Percentiles rank a stretch among this genome's conserved stretches.
phyloP scores from a whole-genome alignment of 805 yeast genomes.

The Starmerella ratchasimensis region DNA sequence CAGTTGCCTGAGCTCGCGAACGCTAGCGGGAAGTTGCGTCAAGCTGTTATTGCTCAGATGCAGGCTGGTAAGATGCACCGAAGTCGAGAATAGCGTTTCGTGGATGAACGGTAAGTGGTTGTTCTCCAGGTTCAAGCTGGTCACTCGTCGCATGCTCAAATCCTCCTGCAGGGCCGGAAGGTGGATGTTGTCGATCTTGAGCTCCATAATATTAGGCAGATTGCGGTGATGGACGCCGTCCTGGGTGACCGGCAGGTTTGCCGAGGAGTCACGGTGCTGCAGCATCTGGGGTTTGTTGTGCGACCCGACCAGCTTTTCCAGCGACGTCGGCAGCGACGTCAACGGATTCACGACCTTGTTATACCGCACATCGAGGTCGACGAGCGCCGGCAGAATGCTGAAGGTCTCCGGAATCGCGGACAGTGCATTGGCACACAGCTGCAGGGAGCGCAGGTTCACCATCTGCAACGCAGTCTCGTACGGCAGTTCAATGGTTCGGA shows the following conservation, averaged over 20 bases:
- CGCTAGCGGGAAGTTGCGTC: slow-evolving; percentile 56
- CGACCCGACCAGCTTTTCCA: slow-evolving; percentile 19
- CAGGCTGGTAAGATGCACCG: slow-evolving; percentile 57
- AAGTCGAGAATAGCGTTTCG: slow-evolving; percentile 42
- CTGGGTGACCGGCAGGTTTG: background rate
- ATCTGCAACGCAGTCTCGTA: slow-evolving; percentile 41
- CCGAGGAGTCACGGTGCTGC: slow-evolving; percentile 1
- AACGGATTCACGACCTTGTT: slow-evolving; percentile 30
- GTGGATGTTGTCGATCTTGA: slow-evolving; percentile 6
- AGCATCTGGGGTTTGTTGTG: slow-evolving; percentile 17
- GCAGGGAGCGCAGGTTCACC: slow-evolving; percentile 50
- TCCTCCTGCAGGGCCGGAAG: slow-evolving; percentile 3
- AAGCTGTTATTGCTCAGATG: slow-evolving; percentile 72
- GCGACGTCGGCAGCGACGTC: slow-evolving; percentile 22
- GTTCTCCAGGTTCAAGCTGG: slow-evolving; percentile 56
- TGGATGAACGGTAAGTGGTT: slow-evolving; percentile 72
- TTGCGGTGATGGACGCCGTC: background rate
- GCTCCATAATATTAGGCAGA: slow-evolving; percentile 2
- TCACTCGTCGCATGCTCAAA: slow-evolving; percentile 3
- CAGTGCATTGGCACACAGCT: slow-evolving; percentile 70
- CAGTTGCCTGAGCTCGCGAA: slow-evolving; percentile 45
- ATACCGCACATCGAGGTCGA: slow-evolving; percentile 65
- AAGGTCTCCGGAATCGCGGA: slow-evolving; percentile 46
- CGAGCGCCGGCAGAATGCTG: slow-evolving; percentile 44
- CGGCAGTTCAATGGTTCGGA: slow-evolving; percentile 24